A percentile compares a stretch with the other conserved stretches of the same genome.
These are phyloP conservation scores for Hygrophoropsis aurantiaca DNA, from an alignment of 768 basidiomycete genomes.

Conservation along the genomic window DNA sequence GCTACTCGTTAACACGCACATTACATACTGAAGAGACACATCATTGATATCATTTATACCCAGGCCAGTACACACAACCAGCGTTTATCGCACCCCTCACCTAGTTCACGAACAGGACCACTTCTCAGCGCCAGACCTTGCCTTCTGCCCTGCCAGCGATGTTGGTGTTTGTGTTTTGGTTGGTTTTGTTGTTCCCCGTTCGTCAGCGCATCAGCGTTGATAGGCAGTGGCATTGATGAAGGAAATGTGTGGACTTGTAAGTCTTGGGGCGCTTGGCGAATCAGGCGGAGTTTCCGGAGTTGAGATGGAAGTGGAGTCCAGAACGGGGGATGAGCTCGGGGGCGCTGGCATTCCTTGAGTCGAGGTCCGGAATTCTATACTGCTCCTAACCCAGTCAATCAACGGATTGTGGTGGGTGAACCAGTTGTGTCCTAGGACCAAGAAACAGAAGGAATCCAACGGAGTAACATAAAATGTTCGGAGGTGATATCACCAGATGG, in stretches of 20 bases:
- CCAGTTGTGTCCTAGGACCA: slow-evolving; percentile 8
- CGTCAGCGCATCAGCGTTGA: no score
- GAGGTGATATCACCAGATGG: neutral
- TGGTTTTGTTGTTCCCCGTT: no score
- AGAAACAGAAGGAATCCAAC: slow-evolving; percentile 2
- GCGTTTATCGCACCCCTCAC: no score
- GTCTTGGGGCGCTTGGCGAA: no score
- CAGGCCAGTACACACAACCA: no score
- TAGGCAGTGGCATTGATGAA: slow-evolving; percentile 7
- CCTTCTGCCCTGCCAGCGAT: no score
- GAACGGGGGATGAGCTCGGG: neutral
- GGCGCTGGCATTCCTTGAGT: slow-evolving; percentile 1
- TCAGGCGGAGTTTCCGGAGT: neutral
- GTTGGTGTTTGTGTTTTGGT: no score
- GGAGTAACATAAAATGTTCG: neutral
- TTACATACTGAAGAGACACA: no score
- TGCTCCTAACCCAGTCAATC: slow-evolving; percentile 19
- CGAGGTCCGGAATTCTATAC: slow-evolving; percentile 1
- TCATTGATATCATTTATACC: no score
- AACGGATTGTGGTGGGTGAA: slow-evolving; percentile 15
- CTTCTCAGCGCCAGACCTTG: no score
- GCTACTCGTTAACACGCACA: no score
- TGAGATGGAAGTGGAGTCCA: neutral
- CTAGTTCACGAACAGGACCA: no score
- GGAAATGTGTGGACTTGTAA: neutral